Conservation (phyloP, 2,329 filamentous ascomycete species). For the Xylaria sp. region DNA sequence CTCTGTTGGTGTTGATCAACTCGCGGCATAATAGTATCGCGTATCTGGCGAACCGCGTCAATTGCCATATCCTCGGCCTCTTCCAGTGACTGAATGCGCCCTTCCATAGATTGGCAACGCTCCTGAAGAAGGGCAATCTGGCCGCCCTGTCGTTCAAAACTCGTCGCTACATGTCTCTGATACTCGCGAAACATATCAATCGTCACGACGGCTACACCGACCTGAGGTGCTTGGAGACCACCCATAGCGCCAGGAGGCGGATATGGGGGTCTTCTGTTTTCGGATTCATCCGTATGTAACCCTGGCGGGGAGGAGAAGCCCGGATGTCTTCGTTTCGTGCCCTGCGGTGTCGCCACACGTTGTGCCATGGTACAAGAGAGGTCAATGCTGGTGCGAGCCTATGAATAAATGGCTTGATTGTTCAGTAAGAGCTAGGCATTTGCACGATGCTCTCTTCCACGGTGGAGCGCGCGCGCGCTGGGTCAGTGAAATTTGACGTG, state of each 20-base stretch:
- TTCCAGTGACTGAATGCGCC: constrained; percentile 34
- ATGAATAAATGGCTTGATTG: constrained; percentile 12
- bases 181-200: constrained; percentile 38
- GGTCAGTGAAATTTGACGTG: constrained; percentile 16
- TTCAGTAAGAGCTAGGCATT: constrained; percentile 14
- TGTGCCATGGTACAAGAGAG: constrained; percentile 32
- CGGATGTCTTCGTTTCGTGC: constrained; percentile 34
- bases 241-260: constrained; percentile 32
- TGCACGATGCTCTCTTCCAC: constrained; percentile 26
- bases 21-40: constrained; percentile 30
- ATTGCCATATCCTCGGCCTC: constrained; percentile 38
- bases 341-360: constrained; percentile 33
- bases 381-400: constrained; percentile 23
- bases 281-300: constrained; percentile 34
- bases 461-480: constrained; percentile 12
- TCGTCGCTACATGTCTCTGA: constrained; percentile 31
- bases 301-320: constrained; percentile 35
- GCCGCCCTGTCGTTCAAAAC: constrained; percentile 28
- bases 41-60: constrained; percentile 38
- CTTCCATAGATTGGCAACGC: constrained; percentile 33
- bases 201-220: constrained; percentile 37
- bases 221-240: constrained; percentile 35
- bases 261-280: constrained; percentile 33
- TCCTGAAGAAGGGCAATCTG: constrained; percentile 28
- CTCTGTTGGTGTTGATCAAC: constrained; percentile 31